Base-by-base conservation (phyloP, 805 yeast species). In the Ogataea salicorniae region DNA sequence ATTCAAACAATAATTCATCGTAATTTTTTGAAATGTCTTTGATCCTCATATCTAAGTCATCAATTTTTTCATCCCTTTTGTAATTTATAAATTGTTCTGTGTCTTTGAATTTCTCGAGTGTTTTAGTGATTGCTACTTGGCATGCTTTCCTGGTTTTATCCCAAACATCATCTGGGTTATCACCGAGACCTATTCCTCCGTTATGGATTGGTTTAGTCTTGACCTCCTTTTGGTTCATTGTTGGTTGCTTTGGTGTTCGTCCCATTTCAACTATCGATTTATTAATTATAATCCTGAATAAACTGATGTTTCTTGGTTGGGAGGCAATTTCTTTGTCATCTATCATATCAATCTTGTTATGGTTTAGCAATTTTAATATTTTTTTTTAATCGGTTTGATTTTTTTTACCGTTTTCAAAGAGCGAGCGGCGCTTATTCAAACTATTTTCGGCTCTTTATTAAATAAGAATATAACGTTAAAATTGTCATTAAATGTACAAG, bases 141-240 rank as follows among this genome's bases (percentile, higher is more conserved):
- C 63, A 60, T 1, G 68, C 66, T 7, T 39, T 26, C 34, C 69
- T 47, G 2, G 62, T 61, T 41, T 46, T 55, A 14, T 34, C 43
- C 64, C 64, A 60, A 4, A 60, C 39, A 44, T 59, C 63, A n/a
- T 52, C 54, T 2, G 55, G 44, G 46, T 59, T 54, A 43, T 60
- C 63, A 6, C 61, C 63, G 2, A 42, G n/a, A 4, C 47, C 50
- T 11, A 48, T 39, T n/a, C 50, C 31, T 26, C 13, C 49, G 5
- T 37, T 40, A 6, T 31, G 41, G 4, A 20, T 18, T 9, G 2
- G 20, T 35, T 6, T 11, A 6, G 2, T 15, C 41, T n/a, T 31
- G 20, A 31, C 31, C 9, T 31, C 41, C 18, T 39, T 39, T 23
- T 8, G 33, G 14, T 39, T 39, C 13, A 39, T 33, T 15, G 18